Evolutionary conservation across 2,329 filamentous ascomycete species (phyloP).

Genomic region (Chaetomium sp.): DNA sequence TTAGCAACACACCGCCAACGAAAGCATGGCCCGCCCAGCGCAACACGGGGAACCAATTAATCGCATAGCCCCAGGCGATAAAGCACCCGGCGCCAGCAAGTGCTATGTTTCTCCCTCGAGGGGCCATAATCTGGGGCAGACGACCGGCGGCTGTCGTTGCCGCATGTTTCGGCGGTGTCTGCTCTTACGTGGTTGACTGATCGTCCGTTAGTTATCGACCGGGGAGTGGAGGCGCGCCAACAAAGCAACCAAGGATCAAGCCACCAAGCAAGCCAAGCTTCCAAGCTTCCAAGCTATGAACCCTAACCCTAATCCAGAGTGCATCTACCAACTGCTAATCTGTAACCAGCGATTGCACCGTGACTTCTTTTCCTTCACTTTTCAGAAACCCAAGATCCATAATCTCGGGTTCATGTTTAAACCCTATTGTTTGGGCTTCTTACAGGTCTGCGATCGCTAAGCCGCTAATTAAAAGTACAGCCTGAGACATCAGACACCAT

Average conservation of each 20-base stretch:
- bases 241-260: neutral
- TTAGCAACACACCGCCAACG: slow-evolving; percentile 64
- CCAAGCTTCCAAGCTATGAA: neutral
- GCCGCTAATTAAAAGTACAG: too few species aligned
- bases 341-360: too few species aligned
- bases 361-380: neutral
- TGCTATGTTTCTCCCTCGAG: slow-evolving; percentile 72
- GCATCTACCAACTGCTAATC: too few species aligned
- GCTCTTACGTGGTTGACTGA: neutral
- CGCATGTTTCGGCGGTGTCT: slow-evolving; percentile 39
- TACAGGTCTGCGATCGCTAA: too few species aligned
- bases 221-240: neutral
- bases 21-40: slow-evolving; percentile 88
- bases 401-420: too few species aligned
- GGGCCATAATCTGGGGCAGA: slow-evolving; percentile 59
- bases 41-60: slow-evolving; percentile 79
- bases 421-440: too few species aligned
- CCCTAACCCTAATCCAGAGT: neutral
- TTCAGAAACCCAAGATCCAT: too few species aligned
- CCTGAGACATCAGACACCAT: too few species aligned
- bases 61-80: slow-evolving; percentile 83
- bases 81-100: slow-evolving; percentile 70
- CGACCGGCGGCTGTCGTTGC: slow-evolving; percentile 38
- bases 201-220: neutral
- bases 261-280: neutral